Evolutionary conservation across 352 stramenopile genomes (phyloP).

Genomic region (Blastocystis sp.): DNA sequence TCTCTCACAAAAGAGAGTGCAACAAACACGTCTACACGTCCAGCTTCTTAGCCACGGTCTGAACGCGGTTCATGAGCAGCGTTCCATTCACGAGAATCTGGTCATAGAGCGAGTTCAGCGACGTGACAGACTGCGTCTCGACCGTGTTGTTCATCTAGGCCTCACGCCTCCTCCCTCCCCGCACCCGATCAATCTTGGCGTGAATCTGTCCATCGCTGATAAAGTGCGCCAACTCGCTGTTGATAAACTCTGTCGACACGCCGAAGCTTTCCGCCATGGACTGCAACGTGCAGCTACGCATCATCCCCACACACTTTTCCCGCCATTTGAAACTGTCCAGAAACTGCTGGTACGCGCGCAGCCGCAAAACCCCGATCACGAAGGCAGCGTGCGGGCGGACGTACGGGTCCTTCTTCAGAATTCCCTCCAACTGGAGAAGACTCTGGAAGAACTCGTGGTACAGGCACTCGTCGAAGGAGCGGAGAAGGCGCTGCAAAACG

Average conservation of each 20-base stretch:
- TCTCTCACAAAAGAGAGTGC: neutral
- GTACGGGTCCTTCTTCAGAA: conserved; percentile 61
- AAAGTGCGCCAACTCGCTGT: conserved; percentile 57
- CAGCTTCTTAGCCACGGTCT: conserved; percentile 36
- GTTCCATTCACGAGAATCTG: conserved; percentile 50
- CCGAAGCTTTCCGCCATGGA: conserved; percentile 68
- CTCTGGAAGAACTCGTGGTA: conserved; percentile 65
- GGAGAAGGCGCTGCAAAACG: conserved; percentile 16
- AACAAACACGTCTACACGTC: conserved; percentile 49
- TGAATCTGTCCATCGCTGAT: conserved; percentile 66
- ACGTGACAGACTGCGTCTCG: conserved; percentile 33
- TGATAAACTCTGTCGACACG: conserved; percentile 65
- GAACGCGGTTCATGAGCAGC: conserved; percentile 45
- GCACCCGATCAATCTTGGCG: conserved; percentile 62
- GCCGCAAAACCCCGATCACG: conserved; percentile 35
- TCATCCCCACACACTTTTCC: neutral
- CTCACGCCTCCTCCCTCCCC: neutral
- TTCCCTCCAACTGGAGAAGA: conserved; percentile 60
- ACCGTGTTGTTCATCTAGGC: conserved; percentile 50
- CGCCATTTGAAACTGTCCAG: conserved; percentile 67
- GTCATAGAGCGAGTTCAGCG: conserved; percentile 38
- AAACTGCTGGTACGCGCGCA: conserved; percentile 66
- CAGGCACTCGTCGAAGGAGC: conserved; percentile 54
- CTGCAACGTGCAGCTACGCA: conserved; percentile 53
- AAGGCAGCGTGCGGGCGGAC: neutral